These are phyloP conservation scores for Rhodotorula mucilaginosa DNA, from an alignment of 1,284 basidiomycete genomes.

Conservation along the genomic window DNA sequence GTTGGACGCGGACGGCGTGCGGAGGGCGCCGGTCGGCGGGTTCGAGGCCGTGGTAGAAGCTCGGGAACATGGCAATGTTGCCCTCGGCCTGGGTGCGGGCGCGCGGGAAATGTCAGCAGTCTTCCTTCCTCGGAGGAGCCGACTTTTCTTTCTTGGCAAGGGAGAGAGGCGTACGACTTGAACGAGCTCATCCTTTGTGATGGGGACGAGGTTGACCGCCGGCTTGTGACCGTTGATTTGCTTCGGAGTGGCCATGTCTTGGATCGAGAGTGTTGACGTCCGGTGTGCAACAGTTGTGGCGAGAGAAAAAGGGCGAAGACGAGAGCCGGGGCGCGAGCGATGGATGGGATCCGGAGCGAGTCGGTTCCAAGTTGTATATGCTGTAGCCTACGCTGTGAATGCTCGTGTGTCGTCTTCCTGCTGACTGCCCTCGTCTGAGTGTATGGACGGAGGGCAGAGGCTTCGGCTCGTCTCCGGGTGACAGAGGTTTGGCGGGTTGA, in stretches of 20 bases:
- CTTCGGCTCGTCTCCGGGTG: background rate
- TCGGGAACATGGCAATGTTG: slow-evolving; percentile 20
- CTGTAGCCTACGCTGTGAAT: background rate
- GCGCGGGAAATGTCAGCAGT: no score
- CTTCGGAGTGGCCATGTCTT: background rate
- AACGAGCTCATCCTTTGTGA: slow-evolving; percentile 1
- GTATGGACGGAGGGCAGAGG: background rate
- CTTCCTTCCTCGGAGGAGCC: background rate
- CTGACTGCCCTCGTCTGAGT: background rate
- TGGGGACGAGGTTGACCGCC: slow-evolving; percentile 1
- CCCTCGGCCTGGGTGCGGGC: slow-evolving; percentile 19
- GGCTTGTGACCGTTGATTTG: background rate
- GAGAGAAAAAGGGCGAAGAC: background rate
- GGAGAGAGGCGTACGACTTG: background rate
- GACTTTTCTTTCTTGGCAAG: no score
- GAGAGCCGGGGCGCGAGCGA: background rate
- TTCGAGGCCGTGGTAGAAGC: slow-evolving; percentile 19
- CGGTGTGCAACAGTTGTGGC: background rate
- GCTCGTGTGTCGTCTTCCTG: background rate
- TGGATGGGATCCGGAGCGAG: background rate
- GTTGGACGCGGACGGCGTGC: slow-evolving; percentile 25
- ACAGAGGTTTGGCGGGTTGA: background rate
- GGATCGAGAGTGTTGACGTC: no score
- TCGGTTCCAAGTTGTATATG: background rate
- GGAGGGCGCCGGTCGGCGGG: slow-evolving; percentile 8